Evolutionary conservation across 345 rosid genomes (phyloP).

Genomic region (Citrus australasica): DNA sequence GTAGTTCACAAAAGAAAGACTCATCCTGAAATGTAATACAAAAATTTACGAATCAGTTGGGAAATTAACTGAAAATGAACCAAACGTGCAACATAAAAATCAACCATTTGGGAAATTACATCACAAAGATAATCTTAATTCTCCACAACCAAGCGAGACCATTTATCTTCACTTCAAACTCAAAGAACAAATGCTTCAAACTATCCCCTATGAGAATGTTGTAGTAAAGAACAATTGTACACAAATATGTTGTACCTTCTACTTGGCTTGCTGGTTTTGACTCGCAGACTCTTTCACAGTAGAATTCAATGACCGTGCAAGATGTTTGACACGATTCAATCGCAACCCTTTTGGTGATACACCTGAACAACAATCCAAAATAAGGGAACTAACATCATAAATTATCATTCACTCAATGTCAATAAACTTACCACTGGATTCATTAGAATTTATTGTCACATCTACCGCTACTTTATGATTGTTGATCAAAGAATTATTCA

Average conservation of each 20-base stretch:
- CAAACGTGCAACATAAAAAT: not conserved
- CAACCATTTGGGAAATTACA: constrained; percentile 3
- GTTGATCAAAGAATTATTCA: constrained; percentile 32
- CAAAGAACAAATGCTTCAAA: not conserved
- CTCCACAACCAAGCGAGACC: constrained; percentile 3
- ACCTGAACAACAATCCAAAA: constrained; percentile 38
- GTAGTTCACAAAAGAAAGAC: constrained; percentile 6
- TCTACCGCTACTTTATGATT: constrained; percentile 27
- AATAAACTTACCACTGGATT: constrained; percentile 48
- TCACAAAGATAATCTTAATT: not conserved
- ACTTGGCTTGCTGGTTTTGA: constrained; percentile 24
- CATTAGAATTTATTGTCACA: constrained; percentile 24
- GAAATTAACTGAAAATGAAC: not conserved
- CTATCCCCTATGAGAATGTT: not conserved
- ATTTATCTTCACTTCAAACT: not conserved
- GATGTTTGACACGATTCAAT: constrained; percentile 59
- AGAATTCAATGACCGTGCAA: constrained; percentile 53
- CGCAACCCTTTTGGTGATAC: constrained; percentile 53
- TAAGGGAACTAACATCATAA: not conserved
- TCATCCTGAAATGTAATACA: constrained; percentile 16
- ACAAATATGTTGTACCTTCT: constrained; percentile 35
- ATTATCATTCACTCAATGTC: not conserved
- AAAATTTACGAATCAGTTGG: not conserved
- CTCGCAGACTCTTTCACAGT: constrained; percentile 20
- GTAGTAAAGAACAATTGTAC: not conserved